These are phyloP conservation scores for Catunica adiposa DNA, from an alignment of 2,329 filamentous ascomycete genomes.

Conservation along the genomic window DNA sequence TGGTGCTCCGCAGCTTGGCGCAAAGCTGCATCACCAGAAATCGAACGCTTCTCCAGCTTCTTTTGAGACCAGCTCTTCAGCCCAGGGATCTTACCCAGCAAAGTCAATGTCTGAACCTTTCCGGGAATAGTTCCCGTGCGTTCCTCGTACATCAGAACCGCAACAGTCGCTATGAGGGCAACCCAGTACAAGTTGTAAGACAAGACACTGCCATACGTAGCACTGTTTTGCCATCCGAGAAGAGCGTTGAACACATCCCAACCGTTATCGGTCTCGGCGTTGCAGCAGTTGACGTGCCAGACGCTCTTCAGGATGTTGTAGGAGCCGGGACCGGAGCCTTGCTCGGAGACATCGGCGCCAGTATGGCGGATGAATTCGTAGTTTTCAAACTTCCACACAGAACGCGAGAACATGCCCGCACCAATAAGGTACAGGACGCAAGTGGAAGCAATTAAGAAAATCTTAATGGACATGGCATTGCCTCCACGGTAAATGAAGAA, in stretches of 20 bases:
- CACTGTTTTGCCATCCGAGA: conserved; percentile 57
- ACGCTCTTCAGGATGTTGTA: conserved; percentile 63
- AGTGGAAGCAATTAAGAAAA: conserved; percentile 63
- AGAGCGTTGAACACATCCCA: conserved; percentile 62
- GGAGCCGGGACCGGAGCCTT: conserved; percentile 47
- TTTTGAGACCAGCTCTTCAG: conserved; percentile 10
- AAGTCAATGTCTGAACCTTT: conserved; percentile 15
- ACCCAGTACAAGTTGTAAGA: conserved; percentile 73
- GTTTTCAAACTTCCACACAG: conserved; percentile 55
- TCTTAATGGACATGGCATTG: conserved; percentile 30
- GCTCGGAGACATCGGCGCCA: conserved; percentile 35
- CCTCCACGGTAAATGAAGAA: conserved; percentile 45
- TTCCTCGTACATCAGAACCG: conserved; percentile 47
- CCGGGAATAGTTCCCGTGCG: conserved; percentile 28
- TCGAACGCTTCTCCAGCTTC: conserved; percentile 6
- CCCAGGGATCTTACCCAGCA: conserved; percentile 11
- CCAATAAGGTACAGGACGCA: conserved; percentile 69
- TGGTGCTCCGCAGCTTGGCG: conserved; percentile 8
- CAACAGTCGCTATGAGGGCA: conserved; percentile 44
- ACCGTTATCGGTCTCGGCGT: conserved; percentile 44
- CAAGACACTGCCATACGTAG: conserved; percentile 63
- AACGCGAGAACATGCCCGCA: conserved; percentile 61
- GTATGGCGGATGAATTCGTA: conserved; percentile 38
- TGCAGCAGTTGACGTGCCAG: conserved; percentile 68
- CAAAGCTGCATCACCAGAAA: conserved; percentile 11